Evolutionary conservation across 192 early-diverging fungal species (phyloP), one percentile per base, ranked within the genome.

Genomic region (Coemansia sp.): DNA sequence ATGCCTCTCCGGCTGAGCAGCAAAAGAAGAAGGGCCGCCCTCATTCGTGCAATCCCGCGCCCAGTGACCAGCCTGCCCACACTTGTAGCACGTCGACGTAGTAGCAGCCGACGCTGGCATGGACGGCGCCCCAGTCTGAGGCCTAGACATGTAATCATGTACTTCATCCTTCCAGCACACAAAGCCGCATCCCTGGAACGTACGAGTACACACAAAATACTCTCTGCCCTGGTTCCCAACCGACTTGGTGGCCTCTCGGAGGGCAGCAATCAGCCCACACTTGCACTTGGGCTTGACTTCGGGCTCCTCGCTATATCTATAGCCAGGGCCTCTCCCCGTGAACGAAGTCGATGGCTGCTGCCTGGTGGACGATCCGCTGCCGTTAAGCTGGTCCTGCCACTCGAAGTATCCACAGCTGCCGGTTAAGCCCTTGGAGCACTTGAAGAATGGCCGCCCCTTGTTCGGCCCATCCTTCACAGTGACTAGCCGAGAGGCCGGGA

Each of bases 391-490:
- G 55, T 91, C 89, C 8, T 68, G 77, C 89, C 88, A 90, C 23
- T 73, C 41, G 66, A 91, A 90, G 57, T 80, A 91, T 5, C 62
- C 67, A 53, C 89, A 91, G 0, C 59, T 62, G 0, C 73, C 21
- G 0, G 82, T 78, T 20, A 63, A 59, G 2, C 63, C 39, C 21
- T 76, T 68, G 13, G 75, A 60, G 45, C 87, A 88, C 3, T 39
- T 73, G 41, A 65, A 85, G 52, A 88, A 88, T 9, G 77, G 28
- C 16, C 85, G 79, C n/a, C 85, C 86, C 66, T 85, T 83, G 70
- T 88, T 88, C 34, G 80, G 68, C 0, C 83, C 79, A 21, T 87
- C 86, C 31, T 85, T 86, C 0, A 53, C 55, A 11, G 79, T 79
- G 6, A 73, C 62, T 33, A 82, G 69, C 38, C 76, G 73, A 4